Conservation (phyloP, 208 protist genomes). For the Trypanosoma theileri region DNA sequence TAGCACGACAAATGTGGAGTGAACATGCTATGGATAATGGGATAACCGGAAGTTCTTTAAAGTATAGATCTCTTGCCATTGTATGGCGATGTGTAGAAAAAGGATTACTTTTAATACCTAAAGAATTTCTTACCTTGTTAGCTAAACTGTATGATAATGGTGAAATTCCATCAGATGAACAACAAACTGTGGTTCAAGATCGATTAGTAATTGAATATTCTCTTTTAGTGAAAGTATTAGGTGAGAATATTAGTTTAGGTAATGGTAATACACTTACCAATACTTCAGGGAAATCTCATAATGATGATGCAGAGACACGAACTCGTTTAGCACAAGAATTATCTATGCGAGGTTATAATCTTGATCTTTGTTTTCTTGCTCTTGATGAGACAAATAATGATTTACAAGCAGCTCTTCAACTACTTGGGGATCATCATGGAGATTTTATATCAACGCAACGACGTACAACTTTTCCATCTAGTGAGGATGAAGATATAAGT, state of each 20-base stretch:
- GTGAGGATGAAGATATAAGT: slow-evolving; percentile 34
- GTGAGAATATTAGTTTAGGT: background rate
- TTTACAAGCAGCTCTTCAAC: slow-evolving; percentile 28
- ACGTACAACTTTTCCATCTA: slow-evolving; percentile 24
- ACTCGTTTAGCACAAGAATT: slow-evolving; percentile 34
- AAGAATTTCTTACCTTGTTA: slow-evolving; percentile 21
- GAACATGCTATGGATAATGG: slow-evolving; percentile 20
- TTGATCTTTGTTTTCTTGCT: slow-evolving; percentile 38
- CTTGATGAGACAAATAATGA: slow-evolving; percentile 37
- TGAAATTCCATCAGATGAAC: slow-evolving; percentile 19
- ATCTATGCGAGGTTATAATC: slow-evolving; percentile 38
- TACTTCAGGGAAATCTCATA: background rate
- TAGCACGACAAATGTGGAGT: slow-evolving; percentile 22
- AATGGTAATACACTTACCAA: background rate
- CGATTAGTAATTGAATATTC: slow-evolving; percentile 32
- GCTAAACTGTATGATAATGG: slow-evolving; percentile 18
- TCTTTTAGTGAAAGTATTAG: slow-evolving; percentile 15
- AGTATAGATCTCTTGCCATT: slow-evolving; percentile 55
- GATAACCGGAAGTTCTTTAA: slow-evolving; percentile 26
- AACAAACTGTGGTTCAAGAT: slow-evolving; percentile 18
- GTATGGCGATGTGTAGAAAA: slow-evolving; percentile 46
- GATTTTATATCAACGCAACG: slow-evolving; percentile 34
- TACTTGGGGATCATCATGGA: slow-evolving; percentile 36
- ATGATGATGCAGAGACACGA: slow-evolving; percentile 17
- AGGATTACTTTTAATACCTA: slow-evolving; percentile 13